Base-by-base conservation (phyloP, 768 basidiomycete species). In the Hebeloma cylindrosporum region DNA sequence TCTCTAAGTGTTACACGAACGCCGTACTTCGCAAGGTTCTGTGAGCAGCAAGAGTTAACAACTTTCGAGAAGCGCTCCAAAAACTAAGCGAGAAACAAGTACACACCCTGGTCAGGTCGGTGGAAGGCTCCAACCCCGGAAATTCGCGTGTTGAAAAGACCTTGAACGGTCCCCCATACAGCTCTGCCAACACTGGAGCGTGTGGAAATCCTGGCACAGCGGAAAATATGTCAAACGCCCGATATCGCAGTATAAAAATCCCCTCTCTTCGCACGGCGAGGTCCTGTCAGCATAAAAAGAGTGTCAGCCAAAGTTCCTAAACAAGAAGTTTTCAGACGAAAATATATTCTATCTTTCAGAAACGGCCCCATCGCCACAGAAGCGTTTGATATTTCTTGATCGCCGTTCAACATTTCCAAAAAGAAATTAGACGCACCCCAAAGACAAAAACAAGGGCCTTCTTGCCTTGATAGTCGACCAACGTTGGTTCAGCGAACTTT, bases 131-230 rank as follows among this genome's bases (percentile, higher is more conserved):
- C 28, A 88, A 58, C 1, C 86, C 85, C 1, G 85, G 86, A 60
- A 87, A 88, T 62, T 83, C 81, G 50, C 85, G 80, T 1, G 86
- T 85, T 14, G 83, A 82, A 56, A 83, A 85, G 13, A 88, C 77
- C 54, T 71, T 74, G 68, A 88, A 88, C 7, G 75, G 59, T 0
- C 81, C 82, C 3, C 86, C 83, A 47, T 75, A 82, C 35, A 77
- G 72, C 51, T 87, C 82, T n/a, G 83, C 76, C 52, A 82, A 73
- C 16, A 84, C 65, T 17, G 73, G 66, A 48, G 57, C 37, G 48
- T 56, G 50, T 45, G 55, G 58, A 26, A 49, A 58, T n/a, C 62
- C 66, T 34, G 43, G 32, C 36, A 62, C 51, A 48, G 58, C 38
- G 56, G 77, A 68, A 62, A 74, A 61, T 18, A 88, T 67, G 60